Base-by-base conservation (phyloP, 1,284 basidiomycete genomes). In the Rhodotorula sp. region DNA sequence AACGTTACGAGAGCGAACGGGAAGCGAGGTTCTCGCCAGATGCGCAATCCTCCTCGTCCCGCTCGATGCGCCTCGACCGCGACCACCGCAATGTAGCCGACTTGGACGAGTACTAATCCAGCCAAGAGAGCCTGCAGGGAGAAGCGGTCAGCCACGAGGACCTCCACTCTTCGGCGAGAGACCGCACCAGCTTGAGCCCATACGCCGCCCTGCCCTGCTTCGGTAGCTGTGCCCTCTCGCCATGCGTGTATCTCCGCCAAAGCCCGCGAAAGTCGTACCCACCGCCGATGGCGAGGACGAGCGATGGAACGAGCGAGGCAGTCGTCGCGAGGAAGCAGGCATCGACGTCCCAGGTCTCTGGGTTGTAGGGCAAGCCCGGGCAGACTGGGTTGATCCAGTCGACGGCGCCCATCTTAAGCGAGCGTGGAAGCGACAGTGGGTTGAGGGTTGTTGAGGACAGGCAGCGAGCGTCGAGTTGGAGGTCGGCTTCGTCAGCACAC, bases 311-410 rank as follows among this genome's bases (percentile, higher is more conserved):
- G 0, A 88, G 82, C 4, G 89, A 78, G 1, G 92, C 56, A n/a
- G 88, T 78, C 44, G 86, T 87, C 73, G 90, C 88, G 77, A 94
- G 90, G 76, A 91, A 92, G 80, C 94, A 97, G 11, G 87, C 85
- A 1, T 92, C 90, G 20, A 90, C 78, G 80, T 96, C 93, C 77
- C 93, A 90, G 34, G 86, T 82, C 66, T 90, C 85, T 0, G 81
- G 73, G 11, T 76, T 79, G 13, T 90, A 92, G 53, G 87, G 81
- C 22, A 85, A 82, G 1, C 81, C 82, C 86, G 89, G 91, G 63
- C 90, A 70, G 51, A 62, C 49, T 13, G 65, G 61, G 24, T 62
- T 67, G 78, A 68, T 79, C 80, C 32, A 62, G 20, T 59, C 44
- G 20, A 32, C 19, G 0, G 44, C n/a, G 44, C 39, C 39, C 39